A percentile compares a stretch with the other conserved stretches of the same genome.
These are phyloP conservation scores for Gymnopilus junonius DNA, from an alignment of 768 basidiomycete species.

Conservation along the genomic window DNA sequence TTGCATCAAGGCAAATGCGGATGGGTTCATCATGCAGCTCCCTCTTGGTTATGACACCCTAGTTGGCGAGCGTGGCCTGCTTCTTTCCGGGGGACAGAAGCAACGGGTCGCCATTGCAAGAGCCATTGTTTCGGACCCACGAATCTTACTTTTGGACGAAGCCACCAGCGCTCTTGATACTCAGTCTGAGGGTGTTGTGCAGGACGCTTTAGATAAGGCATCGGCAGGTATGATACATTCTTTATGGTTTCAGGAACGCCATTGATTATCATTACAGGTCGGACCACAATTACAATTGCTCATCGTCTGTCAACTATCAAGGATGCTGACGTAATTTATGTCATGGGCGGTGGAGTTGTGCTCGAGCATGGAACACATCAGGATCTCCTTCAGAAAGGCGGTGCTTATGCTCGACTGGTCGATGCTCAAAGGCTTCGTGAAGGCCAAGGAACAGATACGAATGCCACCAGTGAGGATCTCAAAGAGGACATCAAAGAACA, in stretches of 20 bases:
- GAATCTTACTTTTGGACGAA: conserved; percentile 86
- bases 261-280: conserved; percentile 42
- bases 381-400: conserved; percentile 63
- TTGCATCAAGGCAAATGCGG: conserved; percentile 69
- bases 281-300: conserved; percentile 82
- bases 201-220: conserved; percentile 15
- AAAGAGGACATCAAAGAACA: conserved; percentile 46
- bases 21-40: conserved; percentile 73
- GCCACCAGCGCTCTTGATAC: conserved; percentile 87
- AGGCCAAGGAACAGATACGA: conserved; percentile 25
- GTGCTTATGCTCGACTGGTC: conserved; percentile 78
- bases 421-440: conserved; percentile 80
- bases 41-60: conserved; percentile 80
- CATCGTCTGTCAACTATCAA: conserved; percentile 85
- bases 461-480: conserved; percentile 15
- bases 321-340: conserved; percentile 81
- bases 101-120: conserved; percentile 91
- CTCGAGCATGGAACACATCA: conserved; percentile 82
- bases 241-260: not conserved
- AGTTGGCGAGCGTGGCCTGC: conserved; percentile 85
- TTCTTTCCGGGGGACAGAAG: conserved; percentile 90
- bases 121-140: conserved; percentile 75
- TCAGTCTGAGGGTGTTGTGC: conserved; percentile 14
- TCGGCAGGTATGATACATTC: conserved; percentile 1
- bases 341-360: conserved; percentile 87